Percentiles rank a stretch among this genome's conserved stretches.
Evolutionary conservation across 306 rosid genomes (phyloP).

Genomic region (Vicia villosa): DNA sequence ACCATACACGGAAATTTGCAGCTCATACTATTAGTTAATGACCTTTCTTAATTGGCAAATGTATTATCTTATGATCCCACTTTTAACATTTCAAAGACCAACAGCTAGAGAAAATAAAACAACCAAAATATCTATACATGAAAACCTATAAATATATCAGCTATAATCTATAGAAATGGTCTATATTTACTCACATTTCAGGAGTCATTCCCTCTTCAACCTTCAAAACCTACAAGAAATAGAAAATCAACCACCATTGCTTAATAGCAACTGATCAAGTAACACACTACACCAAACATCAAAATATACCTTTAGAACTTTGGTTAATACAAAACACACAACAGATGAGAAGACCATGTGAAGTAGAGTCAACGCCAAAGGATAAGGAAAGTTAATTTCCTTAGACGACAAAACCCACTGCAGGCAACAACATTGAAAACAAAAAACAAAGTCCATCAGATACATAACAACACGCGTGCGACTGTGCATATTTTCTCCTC

Average conservation of each 20-base stretch:
- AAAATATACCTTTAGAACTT: conserved; percentile 77
- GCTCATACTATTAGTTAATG: background rate
- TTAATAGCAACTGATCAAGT: conserved; percentile 15
- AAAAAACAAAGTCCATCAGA: conserved; percentile 35
- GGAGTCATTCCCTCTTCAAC: conserved; percentile 95
- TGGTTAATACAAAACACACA: conserved; percentile 80
- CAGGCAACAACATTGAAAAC: conserved; percentile 39
- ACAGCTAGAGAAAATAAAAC: background rate
- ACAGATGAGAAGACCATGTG: conserved; percentile 98
- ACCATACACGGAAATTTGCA: background rate
- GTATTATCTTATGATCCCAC: conserved; percentile 4
- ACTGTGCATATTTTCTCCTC: background rate
- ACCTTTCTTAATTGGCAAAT: conserved; percentile 18
- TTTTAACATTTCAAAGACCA: conserved; percentile 20
- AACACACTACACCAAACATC: conserved; percentile 31
- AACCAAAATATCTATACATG: conserved; percentile 8
- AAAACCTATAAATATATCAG: conserved; percentile 18
- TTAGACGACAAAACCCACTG: conserved; percentile 99
- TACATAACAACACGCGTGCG: background rate
- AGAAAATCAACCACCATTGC: conserved; percentile 11
- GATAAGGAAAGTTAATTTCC: conserved; percentile 97
- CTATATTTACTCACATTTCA: conserved; percentile 72
- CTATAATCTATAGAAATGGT: conserved; percentile 20
- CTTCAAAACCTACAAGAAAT: conserved; percentile 75
- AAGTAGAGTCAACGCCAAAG: conserved; percentile 92